Evolutionary conservation across 768 basidiomycete genomes (phyloP), one percentile per base, ranked within the genome.

Genomic region (Lactifluus pinguis): DNA sequence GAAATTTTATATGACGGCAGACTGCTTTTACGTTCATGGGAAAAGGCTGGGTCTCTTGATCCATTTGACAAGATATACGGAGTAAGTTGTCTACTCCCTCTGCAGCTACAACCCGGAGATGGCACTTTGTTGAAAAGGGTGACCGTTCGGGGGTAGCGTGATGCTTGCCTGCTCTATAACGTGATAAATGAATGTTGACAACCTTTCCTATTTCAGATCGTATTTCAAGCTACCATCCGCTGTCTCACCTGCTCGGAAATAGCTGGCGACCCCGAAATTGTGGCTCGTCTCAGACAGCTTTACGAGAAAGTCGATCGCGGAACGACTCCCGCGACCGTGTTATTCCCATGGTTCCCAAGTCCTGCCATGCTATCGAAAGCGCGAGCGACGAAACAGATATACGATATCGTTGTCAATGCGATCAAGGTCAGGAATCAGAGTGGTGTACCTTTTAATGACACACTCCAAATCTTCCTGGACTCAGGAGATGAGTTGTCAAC

Each of bases 321-420:
- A 49, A 89, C 86, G 3, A 89, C 88, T 0, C 86, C 87, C 0
- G 79, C 83, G 2, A 85, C 84, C 3, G 78, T 91, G 57, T 78
- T 91, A 15, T 72, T 88, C 34, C 88, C 88, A 41, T 90, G 88
- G 88, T 73, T 90, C 53, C 88, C 88, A 9, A 82, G 80, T 49
- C 84, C 83, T 4, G 84, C 85, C 19, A 86, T 86, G 83, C 70
- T 89, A 55, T 79, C 74, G 66, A 88, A 88, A 69, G 70, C 87
- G 44, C 77, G 81, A 71, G 83, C 88, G 15, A 89, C 88, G 36
- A 89, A 87, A 71, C 75, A 83, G 65, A 84, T 91, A 58, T 89
- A 89, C 69, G 81, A 84, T 64, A 87, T 91, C 64, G 71, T 89
- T 55, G 75, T 76, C 53, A 70, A 70, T 11, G 81, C 82, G 41